Percentiles rank a stretch among this genome's conserved stretches.
Evolutionary conservation across 805 yeast species (phyloP).

Genomic region (Metschnikowia anglica): DNA sequence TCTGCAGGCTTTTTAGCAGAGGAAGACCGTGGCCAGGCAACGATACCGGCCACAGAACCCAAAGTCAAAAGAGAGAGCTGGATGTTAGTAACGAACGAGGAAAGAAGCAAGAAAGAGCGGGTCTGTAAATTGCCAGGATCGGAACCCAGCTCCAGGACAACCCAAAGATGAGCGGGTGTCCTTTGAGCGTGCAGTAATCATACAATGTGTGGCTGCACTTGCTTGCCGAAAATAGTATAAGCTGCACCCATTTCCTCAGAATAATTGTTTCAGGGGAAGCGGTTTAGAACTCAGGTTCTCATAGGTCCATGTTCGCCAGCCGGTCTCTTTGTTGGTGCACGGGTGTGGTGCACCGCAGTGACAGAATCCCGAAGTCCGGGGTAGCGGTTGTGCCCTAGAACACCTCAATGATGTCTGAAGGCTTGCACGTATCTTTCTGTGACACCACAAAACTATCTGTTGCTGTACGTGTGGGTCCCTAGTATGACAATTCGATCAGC

Average conservation of each 20-base stretch:
- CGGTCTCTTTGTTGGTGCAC: background rate
- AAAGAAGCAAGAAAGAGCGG: background rate
- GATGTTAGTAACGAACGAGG: constrained; percentile 13
- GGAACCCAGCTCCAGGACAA: no score
- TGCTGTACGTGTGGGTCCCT: no score
- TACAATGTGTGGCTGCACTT: constrained; percentile 47
- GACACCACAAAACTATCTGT: no score
- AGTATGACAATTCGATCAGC: no score
- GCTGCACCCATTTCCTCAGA: constrained; percentile 38
- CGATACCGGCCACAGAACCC: constrained; percentile 38
- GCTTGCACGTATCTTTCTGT: no score
- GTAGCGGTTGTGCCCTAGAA: background rate
- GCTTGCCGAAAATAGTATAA: constrained; percentile 44
- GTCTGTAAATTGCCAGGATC: no score
- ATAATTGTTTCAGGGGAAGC: background rate
- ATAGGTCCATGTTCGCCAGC: background rate
- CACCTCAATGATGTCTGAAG: no score
- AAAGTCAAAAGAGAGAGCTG: constrained; percentile 44
- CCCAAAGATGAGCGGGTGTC: no score
- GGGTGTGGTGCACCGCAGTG: constrained; percentile 9
- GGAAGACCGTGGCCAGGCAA: constrained; percentile 38
- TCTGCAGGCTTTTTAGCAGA: constrained; percentile 25
- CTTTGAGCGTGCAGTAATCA: constrained; percentile 22
- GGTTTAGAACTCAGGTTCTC: background rate
- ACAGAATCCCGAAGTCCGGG: constrained; percentile 6